Evolutionary conservation across 306 rosid species (phyloP), one percentile per base, ranked within the genome.

Genomic region (Castanospermum australe): DNA sequence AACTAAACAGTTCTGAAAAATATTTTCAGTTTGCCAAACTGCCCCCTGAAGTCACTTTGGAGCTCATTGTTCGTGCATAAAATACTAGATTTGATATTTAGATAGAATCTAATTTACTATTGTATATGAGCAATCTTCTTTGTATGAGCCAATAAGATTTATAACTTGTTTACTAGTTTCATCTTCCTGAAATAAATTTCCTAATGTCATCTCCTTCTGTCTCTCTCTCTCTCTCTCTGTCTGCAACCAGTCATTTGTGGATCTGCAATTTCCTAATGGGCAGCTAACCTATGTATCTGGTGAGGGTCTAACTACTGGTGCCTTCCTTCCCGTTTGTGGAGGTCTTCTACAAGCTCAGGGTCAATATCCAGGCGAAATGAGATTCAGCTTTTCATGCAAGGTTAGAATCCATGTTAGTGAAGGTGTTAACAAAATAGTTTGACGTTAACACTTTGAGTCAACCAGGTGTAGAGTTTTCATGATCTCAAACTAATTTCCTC

Each of bases 261-360:
- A 88, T 86, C 81, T 90, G 78, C 92, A 90, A 86, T 90, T 88
- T 79, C 94, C 94, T 80, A 86, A 87, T 45, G 94, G 92, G 71
- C 94, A 90, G 78, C 75, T 90, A 62, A 90, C 94, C 21, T 87
- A 88, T 74, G 87, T 86, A 48, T 84, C 92, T 57, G 90, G 92
- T 59, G 92, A 90, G 82, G 94, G 94, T 61, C 82, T 87, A 47
- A 86, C 84, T 71, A 82, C 91, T 18, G 86, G 92, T 55, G 90
- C 92, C 50, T 88, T 90, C 82, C 67, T 87, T 67, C 92, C 94
- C 36, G 36, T 88, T 36, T 84, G 89, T 79, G 90, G 92, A 17
- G 94, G 94, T 78, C 94, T 87, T 81, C 82, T 90, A 77, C 94
- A 87, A 86, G 90, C 87, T 70, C 94, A 90, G 66, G 94, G 94